A percentile compares a stretch with the other conserved stretches of the same genome.
These are phyloP conservation scores for Setaria viridis DNA, from an alignment of 202 grass and related monocot genomes.

Conservation along the genomic window DNA sequence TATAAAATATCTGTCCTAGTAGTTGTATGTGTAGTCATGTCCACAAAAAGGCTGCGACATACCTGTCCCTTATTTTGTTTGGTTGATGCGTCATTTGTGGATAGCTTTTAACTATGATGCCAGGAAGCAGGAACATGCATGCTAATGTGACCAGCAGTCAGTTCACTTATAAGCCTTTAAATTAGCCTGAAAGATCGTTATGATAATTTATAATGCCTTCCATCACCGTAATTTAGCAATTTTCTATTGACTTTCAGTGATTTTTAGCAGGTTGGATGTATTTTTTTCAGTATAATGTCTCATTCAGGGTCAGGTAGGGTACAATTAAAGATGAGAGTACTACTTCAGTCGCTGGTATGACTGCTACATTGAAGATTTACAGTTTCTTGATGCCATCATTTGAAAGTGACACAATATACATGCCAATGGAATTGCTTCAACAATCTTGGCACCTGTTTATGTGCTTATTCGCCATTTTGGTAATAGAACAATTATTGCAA, in stretches of 20 bases:
- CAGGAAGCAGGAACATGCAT: neutral
- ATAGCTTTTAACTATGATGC: neutral
- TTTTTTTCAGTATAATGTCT: constrained; percentile 1
- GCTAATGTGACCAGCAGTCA: neutral
- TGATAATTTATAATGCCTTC: neutral
- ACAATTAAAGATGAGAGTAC: neutral
- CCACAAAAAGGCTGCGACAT: neutral
- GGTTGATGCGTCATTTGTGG: neutral
- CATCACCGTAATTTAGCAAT: neutral
- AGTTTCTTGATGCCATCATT: neutral
- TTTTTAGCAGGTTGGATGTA: neutral
- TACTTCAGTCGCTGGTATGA: neutral
- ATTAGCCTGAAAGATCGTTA: neutral
- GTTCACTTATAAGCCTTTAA: neutral
- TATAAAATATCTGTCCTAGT: neutral
- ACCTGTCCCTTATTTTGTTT: neutral
- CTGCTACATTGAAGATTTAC: too few relatives aligned
- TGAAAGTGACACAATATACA: neutral
- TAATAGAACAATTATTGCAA: neutral
- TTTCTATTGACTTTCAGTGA: neutral
- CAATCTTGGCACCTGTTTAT: neutral
- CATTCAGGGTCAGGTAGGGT: neutral
- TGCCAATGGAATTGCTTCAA: neutral
- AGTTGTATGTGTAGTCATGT: neutral
- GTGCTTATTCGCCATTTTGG: neutral